Evolutionary conservation across 768 basidiomycete genomes (phyloP).

Genomic region (Tricholoma furcatifolium): DNA sequence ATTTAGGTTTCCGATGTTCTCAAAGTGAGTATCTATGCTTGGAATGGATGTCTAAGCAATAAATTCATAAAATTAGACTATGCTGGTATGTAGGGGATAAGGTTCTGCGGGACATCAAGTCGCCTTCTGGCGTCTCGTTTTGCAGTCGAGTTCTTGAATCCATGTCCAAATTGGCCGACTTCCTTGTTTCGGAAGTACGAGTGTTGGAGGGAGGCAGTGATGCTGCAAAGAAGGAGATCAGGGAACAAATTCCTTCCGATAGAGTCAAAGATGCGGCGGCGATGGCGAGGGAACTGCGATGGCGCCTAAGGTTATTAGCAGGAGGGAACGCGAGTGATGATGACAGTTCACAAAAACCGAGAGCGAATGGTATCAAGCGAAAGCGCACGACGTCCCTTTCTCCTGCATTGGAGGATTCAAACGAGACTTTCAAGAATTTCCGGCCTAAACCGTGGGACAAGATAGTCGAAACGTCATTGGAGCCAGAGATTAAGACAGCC

Average conservation of each 20-base stretch:
- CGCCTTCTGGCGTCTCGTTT: slow-evolving; percentile 33
- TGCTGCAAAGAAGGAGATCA: slow-evolving; percentile 69
- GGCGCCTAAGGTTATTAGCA: slow-evolving; percentile 65
- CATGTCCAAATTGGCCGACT: slow-evolving; percentile 67
- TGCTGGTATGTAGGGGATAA: slow-evolving; percentile 92
- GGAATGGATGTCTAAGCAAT: background rate
- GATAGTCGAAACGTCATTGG: slow-evolving; percentile 39
- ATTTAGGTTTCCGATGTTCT: slow-evolving; percentile 83
- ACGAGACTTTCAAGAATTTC: slow-evolving; percentile 59
- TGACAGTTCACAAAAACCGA: slow-evolving; percentile 38
- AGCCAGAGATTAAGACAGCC: slow-evolving; percentile 36
- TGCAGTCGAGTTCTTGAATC: slow-evolving; percentile 65
- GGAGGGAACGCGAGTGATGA: slow-evolving; percentile 67
- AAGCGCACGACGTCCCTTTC: slow-evolving; percentile 31
- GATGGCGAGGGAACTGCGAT: slow-evolving; percentile 80
- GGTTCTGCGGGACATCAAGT: slow-evolving; percentile 70
- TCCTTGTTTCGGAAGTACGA: slow-evolving; percentile 76
- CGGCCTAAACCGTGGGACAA: slow-evolving; percentile 67
- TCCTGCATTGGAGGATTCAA: slow-evolving; percentile 18
- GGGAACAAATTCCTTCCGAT: slow-evolving; percentile 79
- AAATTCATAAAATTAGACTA: slow-evolving; percentile 44
- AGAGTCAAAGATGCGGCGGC: slow-evolving; percentile 81
- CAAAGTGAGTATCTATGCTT: slow-evolving; percentile 47
- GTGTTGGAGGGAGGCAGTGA: slow-evolving; percentile 72
- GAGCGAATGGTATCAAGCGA: slow-evolving; percentile 38